Conservation (phyloP, 257 asterid genomes). For the Nicotiana obtusifolia region DNA sequence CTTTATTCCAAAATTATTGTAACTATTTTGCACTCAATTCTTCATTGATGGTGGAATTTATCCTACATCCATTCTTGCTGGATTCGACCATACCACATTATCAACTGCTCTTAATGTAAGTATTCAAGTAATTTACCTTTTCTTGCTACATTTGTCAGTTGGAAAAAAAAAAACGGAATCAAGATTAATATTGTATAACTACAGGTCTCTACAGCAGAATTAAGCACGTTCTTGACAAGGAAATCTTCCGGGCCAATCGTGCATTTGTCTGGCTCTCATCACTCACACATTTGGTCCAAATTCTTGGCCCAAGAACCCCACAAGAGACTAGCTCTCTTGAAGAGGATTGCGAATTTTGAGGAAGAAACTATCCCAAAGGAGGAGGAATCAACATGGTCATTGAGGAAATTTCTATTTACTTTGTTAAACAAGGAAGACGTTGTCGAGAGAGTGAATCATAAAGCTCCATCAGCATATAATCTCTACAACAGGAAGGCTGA, state of each 20-base stretch:
- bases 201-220: slow-evolving; percentile 52
- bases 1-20: not conserved
- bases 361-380: slow-evolving; percentile 1
- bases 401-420: slow-evolving; percentile 38
- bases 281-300: slow-evolving; percentile 44
- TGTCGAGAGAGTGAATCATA: not conserved
- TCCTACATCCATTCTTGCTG: slow-evolving; percentile 68
- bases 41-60: slow-evolving; percentile 69
- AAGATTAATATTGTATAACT: not conserved
- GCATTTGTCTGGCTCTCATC: slow-evolving; percentile 26
- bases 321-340: slow-evolving; percentile 39
- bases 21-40: slow-evolving; percentile 48
- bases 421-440: slow-evolving; percentile 20
- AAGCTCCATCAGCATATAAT: slow-evolving; percentile 58
- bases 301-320: slow-evolving; percentile 39
- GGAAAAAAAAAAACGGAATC: not conserved
- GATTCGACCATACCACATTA: slow-evolving; percentile 26
- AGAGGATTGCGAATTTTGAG: slow-evolving; percentile 27
- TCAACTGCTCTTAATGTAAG: too few relatives aligned
- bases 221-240: slow-evolving; percentile 32
- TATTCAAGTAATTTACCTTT: too few relatives aligned
- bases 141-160: not conserved
- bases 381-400: slow-evolving; percentile 38
- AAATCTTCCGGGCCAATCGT: slow-evolving; percentile 57
- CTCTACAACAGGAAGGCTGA: slow-evolving; percentile 47